These are phyloP conservation scores for Wallemia mellicola DNA, from an alignment of 1,284 basidiomycete genomes.

Conservation along the genomic window DNA sequence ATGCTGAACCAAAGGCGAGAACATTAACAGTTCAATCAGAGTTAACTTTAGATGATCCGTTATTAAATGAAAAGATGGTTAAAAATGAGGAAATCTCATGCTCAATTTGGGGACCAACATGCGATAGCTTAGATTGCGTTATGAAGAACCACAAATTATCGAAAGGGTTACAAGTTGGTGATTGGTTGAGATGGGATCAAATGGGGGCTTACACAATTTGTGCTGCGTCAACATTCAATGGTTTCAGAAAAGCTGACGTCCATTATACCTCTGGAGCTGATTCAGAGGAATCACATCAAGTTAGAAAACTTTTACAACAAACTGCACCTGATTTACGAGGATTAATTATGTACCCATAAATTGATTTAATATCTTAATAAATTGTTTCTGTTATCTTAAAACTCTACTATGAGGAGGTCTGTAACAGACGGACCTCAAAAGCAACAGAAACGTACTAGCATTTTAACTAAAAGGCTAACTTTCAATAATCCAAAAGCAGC, in stretches of 20 bases:
- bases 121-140: constrained; percentile 70
- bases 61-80: neutral
- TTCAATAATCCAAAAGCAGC: neutral
- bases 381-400: neutral
- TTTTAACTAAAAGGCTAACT: neutral
- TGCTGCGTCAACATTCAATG: constrained; percentile 66
- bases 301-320: neutral
- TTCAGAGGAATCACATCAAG: neutral
- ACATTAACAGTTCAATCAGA: neutral
- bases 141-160: constrained; percentile 31
- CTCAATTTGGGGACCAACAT: constrained; percentile 34
- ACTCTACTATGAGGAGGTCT: neutral
- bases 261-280: constrained; percentile 25
- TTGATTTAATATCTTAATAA: neutral
- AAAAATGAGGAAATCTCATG: constrained; percentile 17
- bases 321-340: neutral
- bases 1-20: constrained; percentile 13
- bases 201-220: constrained; percentile 88
- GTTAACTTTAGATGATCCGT: neutral
- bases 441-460: neutral
- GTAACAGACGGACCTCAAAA: neutral
- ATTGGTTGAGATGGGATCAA: constrained; percentile 69
- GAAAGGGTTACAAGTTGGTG: constrained; percentile 36
- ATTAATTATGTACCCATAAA: neutral
- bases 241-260: constrained; percentile 31